phyloP scores from a whole-genome alignment of 192 early-diverging fungal species.

The Entomortierella lignicola region DNA sequence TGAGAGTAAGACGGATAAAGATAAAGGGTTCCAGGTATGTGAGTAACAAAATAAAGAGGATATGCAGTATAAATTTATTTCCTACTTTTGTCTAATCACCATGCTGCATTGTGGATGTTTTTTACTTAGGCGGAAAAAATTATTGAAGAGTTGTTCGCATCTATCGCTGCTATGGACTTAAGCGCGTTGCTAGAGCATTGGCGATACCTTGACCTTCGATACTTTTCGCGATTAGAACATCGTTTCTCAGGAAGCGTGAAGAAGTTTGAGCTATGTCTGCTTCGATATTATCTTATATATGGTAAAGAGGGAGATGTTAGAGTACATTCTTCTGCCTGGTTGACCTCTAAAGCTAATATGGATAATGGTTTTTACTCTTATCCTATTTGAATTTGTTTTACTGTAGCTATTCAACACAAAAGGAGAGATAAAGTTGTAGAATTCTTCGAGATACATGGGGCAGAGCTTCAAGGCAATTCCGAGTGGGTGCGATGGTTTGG shows the following conservation, averaged over 20 bases:
- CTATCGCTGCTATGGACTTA: slow-evolving; percentile 64
- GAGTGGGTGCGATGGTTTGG: slow-evolving; percentile 77
- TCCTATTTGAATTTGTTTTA: too few species aligned
- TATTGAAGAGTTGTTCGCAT: slow-evolving; percentile 65
- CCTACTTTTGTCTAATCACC: too few species aligned
- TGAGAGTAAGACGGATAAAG: slow-evolving; percentile 65
- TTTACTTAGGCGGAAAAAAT: slow-evolving; percentile 68
- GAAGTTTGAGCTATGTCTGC: slow-evolving; percentile 69
- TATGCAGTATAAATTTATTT: not conserved
- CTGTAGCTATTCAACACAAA: slow-evolving; percentile 67
- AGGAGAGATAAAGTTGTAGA: slow-evolving; percentile 65
- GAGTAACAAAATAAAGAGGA: not conserved
- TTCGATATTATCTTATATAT: slow-evolving; percentile 69
- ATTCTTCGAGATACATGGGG: slow-evolving; percentile 69
- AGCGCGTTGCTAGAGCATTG: slow-evolving; percentile 65
- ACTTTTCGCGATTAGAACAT: slow-evolving; percentile 72
- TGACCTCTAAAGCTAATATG: too few species aligned
- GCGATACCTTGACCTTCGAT: slow-evolving; percentile 71
- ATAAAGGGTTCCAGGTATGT: slow-evolving; percentile 68
- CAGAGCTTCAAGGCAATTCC: slow-evolving; percentile 63
- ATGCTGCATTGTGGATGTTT: not conserved
- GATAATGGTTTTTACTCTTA: too few species aligned
- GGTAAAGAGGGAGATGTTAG: slow-evolving; percentile 46
- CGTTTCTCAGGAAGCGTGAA: slow-evolving; percentile 66
- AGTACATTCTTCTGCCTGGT: too few species aligned